Conservation (phyloP, 371 early-diverging fungal genomes). For the Haplosporangium sp. region DNA sequence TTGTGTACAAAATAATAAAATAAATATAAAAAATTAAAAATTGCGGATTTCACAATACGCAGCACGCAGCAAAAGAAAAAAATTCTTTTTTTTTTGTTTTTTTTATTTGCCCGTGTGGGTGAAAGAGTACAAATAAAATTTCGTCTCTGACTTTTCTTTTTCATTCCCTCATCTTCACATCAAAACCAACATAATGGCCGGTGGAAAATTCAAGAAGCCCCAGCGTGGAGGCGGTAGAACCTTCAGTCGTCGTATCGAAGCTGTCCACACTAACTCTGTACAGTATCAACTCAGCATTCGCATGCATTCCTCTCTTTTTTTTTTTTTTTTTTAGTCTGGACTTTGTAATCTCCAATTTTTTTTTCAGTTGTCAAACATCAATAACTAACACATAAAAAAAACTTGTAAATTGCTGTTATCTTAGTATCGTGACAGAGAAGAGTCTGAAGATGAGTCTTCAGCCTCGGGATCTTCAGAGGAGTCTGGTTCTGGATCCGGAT, state of each 20-base stretch:
- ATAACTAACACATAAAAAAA: no score
- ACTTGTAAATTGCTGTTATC: neutral
- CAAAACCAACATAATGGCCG: conserved; percentile 43
- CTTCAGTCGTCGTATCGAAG: conserved; percentile 58
- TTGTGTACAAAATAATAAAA: neutral
- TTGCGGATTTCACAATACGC: conserved; percentile 10
- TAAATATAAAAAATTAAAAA: conserved; percentile 4
- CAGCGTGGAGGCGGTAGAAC: conserved; percentile 62
- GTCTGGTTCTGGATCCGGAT: conserved; percentile 36
- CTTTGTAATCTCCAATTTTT: no score
- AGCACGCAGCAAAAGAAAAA: neutral
- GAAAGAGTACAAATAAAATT: neutral
- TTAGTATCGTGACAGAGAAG: conserved; percentile 51
- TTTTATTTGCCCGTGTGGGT: neutral
- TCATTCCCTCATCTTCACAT: conserved; percentile 8
- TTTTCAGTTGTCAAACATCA: no score
- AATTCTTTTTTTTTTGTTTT: no score
- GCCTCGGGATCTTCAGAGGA: conserved; percentile 46
- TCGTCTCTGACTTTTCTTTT: conserved; percentile 3
- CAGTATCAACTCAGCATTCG: neutral
- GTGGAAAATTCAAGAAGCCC: conserved; percentile 58
- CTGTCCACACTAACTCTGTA: conserved; percentile 51
- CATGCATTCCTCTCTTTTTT: neutral
- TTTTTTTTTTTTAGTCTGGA: neutral
- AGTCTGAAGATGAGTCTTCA: conserved; percentile 42